Percentiles rank a stretch among this genome's conserved stretches.
These are phyloP conservation scores for Volvox africanus DNA, from an alignment of 139 green algal species.

Conservation along the genomic window DNA sequence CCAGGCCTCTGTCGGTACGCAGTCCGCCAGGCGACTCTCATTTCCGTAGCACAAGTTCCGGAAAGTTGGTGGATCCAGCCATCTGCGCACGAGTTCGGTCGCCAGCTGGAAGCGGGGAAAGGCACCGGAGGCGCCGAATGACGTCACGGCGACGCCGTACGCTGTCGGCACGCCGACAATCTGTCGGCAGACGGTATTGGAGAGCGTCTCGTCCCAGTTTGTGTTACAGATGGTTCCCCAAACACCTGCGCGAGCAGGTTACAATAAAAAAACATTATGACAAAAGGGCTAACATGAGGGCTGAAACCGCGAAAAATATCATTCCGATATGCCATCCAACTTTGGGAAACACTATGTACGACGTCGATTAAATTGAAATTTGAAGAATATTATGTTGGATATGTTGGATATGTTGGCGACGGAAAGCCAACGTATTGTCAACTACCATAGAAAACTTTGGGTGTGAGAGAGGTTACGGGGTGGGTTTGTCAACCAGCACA, in stretches of 20 bases:
- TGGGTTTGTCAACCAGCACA: no score
- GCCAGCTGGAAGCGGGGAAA: neutral
- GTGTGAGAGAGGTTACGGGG: no score
- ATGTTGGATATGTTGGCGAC: no score
- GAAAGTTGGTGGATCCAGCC: neutral
- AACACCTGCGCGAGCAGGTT: neutral
- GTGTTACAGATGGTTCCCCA: conserved; percentile 1
- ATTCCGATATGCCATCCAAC: no score
- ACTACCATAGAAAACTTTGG: no score
- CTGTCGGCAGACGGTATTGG: conserved; percentile 6
- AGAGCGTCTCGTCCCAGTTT: neutral
- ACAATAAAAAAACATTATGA: no score
- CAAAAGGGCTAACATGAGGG: no score
- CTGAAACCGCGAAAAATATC: no score
- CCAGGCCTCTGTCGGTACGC: conserved; percentile 4
- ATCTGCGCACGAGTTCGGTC: neutral
- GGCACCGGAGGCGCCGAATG: neutral
- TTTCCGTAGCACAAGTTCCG: neutral
- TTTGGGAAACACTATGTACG: no score
- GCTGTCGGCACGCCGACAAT: neutral
- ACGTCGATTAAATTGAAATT: no score
- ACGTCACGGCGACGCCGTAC: neutral
- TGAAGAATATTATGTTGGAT: no score
- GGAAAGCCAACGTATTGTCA: no score
- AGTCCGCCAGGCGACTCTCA: conserved; percentile 13